Evolutionary conservation across 768 basidiomycete genomes (phyloP), one percentile per base, ranked within the genome.

Genomic region (Boletus eberwhitei): DNA sequence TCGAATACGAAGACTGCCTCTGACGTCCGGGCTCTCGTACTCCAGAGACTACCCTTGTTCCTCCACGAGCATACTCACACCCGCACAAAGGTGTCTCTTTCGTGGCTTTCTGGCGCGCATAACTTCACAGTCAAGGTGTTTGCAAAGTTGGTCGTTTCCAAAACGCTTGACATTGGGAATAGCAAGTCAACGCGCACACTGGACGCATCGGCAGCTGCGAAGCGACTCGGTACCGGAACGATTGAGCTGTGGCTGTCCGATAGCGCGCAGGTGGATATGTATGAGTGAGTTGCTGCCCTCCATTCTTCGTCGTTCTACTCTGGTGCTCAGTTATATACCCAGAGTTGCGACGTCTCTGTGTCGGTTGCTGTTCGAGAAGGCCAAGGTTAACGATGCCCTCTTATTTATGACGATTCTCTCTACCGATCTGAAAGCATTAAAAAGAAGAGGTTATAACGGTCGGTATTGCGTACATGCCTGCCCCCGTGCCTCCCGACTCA

Each of bases 341-440:
- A 95, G 93, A 70, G 86, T 98, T 14, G 88, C 96, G 0, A 86
- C 85, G 1, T 87, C 90, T 2, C 74, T 98, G 31, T 93, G 91
- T 67, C 84, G 85, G 17, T 67, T 88, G 8, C 71, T 97, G 31
- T 90, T 98, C 58, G 82, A 88, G 52, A 78, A 82, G 8, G 85
- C 85, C 2, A 88, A 89, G 69, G 82, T 86, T 24, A 92, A 94
- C 64, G 96, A 99, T 67, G 83, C 90, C 0, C 76, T 99, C 8
- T 68, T 98, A 8, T 87, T 98, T 60, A 90, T 92, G 83, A 97
- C 94, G 0, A 92, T 99, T 50, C 78, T 99, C 17, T 92, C 93
- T 0, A 98, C 95, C 0, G 92, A 95, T 59, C 72, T 98, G 38
- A 81, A 84, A 54, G 84, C 91, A 3, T 69, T 97, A 58, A 87